phyloP scores from a whole-genome alignment of 2,329 filamentous ascomycete species.

The Fusarium odoratissimum region DNA sequence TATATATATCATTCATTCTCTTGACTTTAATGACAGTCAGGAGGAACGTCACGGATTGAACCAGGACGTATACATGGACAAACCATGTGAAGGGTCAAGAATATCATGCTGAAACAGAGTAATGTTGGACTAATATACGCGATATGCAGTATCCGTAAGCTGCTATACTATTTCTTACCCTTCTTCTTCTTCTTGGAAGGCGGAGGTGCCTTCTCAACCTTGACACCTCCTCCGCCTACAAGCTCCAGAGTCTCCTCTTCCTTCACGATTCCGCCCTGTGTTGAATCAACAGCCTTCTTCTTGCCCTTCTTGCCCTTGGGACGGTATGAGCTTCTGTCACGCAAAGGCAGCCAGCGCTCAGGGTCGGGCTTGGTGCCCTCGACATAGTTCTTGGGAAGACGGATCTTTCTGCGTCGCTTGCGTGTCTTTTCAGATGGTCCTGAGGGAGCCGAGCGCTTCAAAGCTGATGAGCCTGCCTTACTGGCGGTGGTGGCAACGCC shows the following conservation, averaged over 20 bases:
- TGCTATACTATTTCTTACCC: slow-evolving; percentile 61
- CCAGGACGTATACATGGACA: background rate
- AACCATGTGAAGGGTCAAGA: background rate
- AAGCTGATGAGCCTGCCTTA: slow-evolving; percentile 51
- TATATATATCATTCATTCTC: background rate
- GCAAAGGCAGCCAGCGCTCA: slow-evolving; percentile 92
- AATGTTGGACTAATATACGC: background rate
- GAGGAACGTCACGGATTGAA: background rate
- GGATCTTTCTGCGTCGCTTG: slow-evolving; percentile 69
- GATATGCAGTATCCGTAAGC: background rate
- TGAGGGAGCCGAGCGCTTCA: slow-evolving; percentile 61
- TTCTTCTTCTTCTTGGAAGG: slow-evolving; percentile 63
- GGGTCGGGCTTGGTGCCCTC: slow-evolving; percentile 84
- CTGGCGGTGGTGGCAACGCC: slow-evolving; percentile 66
- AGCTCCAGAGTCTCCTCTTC: slow-evolving; percentile 77
- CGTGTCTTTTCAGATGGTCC: slow-evolving; percentile 55
- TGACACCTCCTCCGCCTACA: slow-evolving; percentile 72
- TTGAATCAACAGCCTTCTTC: slow-evolving; percentile 80
- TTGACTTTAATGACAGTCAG: background rate
- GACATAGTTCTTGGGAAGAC: slow-evolving; percentile 79
- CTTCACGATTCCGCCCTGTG: slow-evolving; percentile 84
- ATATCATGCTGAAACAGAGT: background rate
- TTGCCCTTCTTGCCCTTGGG: slow-evolving; percentile 94
- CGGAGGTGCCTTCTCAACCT: slow-evolving; percentile 68
- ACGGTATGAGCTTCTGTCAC: slow-evolving; percentile 87